Evolutionary conservation across 2,329 filamentous ascomycete species (phyloP).

Genomic region (Nemania serpens): DNA sequence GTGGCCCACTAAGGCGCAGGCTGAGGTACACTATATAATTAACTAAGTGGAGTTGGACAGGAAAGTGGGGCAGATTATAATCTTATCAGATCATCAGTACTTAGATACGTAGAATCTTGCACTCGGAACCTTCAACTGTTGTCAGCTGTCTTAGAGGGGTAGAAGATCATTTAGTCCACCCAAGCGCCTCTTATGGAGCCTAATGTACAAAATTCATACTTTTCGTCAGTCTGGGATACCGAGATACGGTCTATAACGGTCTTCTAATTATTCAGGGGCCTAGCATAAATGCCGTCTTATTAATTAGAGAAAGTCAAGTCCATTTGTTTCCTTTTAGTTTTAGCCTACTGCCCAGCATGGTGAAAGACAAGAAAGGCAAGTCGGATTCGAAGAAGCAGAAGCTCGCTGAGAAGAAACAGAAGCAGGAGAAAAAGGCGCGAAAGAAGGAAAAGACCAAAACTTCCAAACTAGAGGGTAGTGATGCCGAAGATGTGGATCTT

Average conservation of each 20-base stretch:
- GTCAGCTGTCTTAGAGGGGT: conserved; percentile 24
- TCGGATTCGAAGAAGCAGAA: conserved; percentile 51
- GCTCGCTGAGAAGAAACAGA: conserved; percentile 68
- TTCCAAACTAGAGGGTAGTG: conserved; percentile 77
- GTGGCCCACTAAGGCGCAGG: no score
- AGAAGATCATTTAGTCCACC: neutral
- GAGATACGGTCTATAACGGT: neutral
- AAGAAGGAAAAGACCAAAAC: conserved; percentile 78
- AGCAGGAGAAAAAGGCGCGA: conserved; percentile 87
- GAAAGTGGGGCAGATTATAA: conserved; percentile 6
- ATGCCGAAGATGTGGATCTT: conserved; percentile 89
- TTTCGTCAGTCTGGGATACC: neutral
- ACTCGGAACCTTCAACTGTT: conserved; percentile 26
- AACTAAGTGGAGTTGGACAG: conserved; percentile 5
- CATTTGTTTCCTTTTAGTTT: neutral
- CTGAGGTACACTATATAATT: no score
- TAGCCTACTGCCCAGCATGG: conserved; percentile 41
- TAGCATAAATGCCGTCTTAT: no score
- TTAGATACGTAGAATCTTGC: conserved; percentile 15
- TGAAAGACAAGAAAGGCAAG: conserved; percentile 52
- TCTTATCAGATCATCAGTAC: conserved; percentile 35
- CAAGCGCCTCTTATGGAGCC: no score
- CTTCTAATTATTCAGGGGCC: neutral
- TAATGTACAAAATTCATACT: neutral
- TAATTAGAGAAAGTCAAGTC: no score